Evolutionary conservation across 23 red algal genomes (phyloP).

Genomic region (Agarophyton chilense): DNA sequence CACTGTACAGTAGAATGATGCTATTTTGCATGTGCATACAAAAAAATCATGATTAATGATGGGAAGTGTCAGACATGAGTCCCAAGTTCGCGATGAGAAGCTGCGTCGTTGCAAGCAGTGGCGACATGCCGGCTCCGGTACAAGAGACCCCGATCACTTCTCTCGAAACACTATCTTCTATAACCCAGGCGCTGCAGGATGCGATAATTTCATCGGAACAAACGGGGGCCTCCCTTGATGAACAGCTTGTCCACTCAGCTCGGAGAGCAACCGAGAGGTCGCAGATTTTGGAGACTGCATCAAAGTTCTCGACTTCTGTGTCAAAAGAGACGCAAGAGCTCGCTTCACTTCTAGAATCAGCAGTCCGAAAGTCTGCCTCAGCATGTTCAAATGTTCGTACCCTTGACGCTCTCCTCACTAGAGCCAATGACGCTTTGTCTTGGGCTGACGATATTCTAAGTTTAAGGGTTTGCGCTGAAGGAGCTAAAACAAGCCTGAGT

Average conservation of each 20-base stretch:
- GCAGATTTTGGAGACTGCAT: background rate
- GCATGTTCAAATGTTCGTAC: slow-evolving; percentile 50
- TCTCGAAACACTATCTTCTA: slow-evolving; percentile 31
- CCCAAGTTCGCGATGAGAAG: too few relatives aligned
- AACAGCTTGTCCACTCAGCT: slow-evolving; percentile 38
- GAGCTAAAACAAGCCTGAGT: slow-evolving; percentile 50
- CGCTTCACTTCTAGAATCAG: slow-evolving; percentile 40
- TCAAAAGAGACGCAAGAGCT: slow-evolving; percentile 53
- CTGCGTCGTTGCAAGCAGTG: background rate
- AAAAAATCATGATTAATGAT: too few relatives aligned
- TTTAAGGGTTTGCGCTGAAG: slow-evolving; percentile 72
- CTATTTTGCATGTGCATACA: too few relatives aligned
- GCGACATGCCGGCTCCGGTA: slow-evolving; percentile 24
- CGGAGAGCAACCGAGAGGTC: slow-evolving; percentile 7
- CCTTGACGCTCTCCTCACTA: slow-evolving; percentile 35
- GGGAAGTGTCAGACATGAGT: background rate
- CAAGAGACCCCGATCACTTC: slow-evolving; percentile 24
- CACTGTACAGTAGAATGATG: too few relatives aligned
- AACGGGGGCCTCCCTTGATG: slow-evolving; percentile 63
- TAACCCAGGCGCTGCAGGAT: slow-evolving; percentile 45
- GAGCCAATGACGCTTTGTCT: slow-evolving; percentile 44
- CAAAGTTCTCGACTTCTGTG: slow-evolving; percentile 32
- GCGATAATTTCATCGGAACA: slow-evolving; percentile 10
- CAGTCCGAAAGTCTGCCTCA: slow-evolving; percentile 27
- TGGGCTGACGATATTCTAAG: slow-evolving; percentile 77